Evolutionary conservation across 1,284 basidiomycete species (phyloP), one percentile per base, ranked within the genome.

Genomic region (Phlebopus sp.): DNA sequence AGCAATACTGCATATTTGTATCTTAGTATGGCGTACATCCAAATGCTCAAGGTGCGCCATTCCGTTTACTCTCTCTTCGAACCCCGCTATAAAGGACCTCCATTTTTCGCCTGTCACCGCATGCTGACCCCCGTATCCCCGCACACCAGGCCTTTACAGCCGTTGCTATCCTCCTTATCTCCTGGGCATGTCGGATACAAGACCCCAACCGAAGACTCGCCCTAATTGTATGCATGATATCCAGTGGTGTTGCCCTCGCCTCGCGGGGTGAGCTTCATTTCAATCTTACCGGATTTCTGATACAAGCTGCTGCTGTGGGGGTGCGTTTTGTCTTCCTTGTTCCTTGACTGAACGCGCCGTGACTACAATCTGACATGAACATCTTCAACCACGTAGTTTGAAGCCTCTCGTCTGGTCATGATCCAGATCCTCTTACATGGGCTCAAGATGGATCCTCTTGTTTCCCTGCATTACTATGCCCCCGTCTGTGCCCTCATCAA

Each of bases 401-500:
- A 95, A 69, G 86, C 90, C 2, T 90, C 88, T 29, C 85, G 95
- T 42, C 81, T 98, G 15, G 93, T 98, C 37, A 94, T 98, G 88
- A 97, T 98, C 55, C 90, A 98, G 68, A 84, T 96, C 49, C 82
- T 98, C 36, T 78, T 98, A 2, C 95, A 98, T 68, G 94, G 94
- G 42, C 76, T 97, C 68, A 96, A 97, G 76, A 92, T 97, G 94
- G 92, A 97, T 69, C 95, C 95, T 3, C 80, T 97, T 25, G 92
- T 96, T 21, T 97, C 92, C 29, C 75, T 98, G 47, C 92, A 97
- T 74, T 98, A 97, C 77, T 95, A 93, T 67, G 92, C 92, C 8
- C 92, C 92, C n/a, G 90, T 98, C 47, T 98, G 96, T 67, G 94
- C 95, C 1, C 68, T 78, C 51, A 88, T 98, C 75, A 98, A 97